Base-by-base conservation (phyloP, 2,329 filamentous ascomycete genomes). In the Biscogniauxia sp. region DNA sequence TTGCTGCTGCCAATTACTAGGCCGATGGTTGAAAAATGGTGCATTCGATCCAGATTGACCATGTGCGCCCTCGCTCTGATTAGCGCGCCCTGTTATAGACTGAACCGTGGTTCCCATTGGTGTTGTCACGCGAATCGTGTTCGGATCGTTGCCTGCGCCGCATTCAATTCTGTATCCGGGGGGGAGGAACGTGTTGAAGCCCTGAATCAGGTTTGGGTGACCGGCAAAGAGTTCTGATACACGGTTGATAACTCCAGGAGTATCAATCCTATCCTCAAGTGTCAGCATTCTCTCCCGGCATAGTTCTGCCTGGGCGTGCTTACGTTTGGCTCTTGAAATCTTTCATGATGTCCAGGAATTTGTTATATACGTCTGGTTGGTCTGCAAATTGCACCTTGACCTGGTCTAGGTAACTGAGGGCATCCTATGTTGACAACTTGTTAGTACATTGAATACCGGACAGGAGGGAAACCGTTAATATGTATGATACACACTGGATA, bases 281-380 rank as follows among this genome's bases (percentile, higher is more conserved):
- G 65, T 80, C 64, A 79, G 70, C 61, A 53, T 53, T 51, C 53
- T 51, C 15, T 51, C 54, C 59, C 32, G 57, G 61, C 54, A 62
- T 59, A 53, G 55, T 51, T 54, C 55, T 32, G 11, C 20, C 13
- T 50, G 51, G 53, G 58, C 55, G 19, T 37, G 84, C 90, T 78
- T 81, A 93, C 86, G 93, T 93, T 78, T 97, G 94, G 70, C 93
- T 97, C 78, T 99, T 99, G 76, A 99, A 99, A 70, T 99, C 95
- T 73, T 99, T 99, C 95, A 99, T 99, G 54, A 99, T 99, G 69
- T 99, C 95, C 53, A 99, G 79, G 70, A 99, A 98, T 45, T 91
- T 84, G 72, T 98, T 98, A 72, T 99, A 99, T 0, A 99, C 95
- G 75, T 98, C 94, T 3, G 95, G 93, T 68, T 97, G 93, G 65